Percentiles rank a stretch among this genome's conserved stretches.
Conservation (phyloP, 225 moss, liverwort and hornwort genomes). For the Straminergon stramineum region DNA sequence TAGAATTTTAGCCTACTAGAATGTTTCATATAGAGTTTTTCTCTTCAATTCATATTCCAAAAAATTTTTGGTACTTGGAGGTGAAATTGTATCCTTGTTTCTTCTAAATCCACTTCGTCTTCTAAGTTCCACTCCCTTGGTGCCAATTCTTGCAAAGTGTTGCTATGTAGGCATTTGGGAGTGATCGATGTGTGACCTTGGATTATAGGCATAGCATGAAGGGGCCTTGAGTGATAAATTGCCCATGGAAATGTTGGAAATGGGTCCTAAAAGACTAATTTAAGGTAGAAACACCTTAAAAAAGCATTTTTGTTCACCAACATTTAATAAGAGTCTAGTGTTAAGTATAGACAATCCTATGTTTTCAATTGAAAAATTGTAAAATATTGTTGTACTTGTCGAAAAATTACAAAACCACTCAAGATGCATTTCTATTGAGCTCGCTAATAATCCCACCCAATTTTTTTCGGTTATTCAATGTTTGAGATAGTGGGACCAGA, state of each 20-base stretch:
- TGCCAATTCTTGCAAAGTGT: no score
- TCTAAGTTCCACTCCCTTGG: rapidly evolving
- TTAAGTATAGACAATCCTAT: not conserved
- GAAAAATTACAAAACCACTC: not conserved
- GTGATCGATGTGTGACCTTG: no score
- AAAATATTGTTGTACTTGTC: not conserved
- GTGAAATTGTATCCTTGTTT: rapidly evolving
- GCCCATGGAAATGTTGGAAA: not conserved
- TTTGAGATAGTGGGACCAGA: not conserved
- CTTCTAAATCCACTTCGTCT: rapidly evolving
- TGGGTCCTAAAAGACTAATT: not conserved
- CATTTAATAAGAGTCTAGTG: not conserved
- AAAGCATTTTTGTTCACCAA: not conserved
- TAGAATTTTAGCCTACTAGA: rapidly evolving
- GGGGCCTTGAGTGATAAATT: not conserved
- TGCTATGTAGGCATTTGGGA: no score
- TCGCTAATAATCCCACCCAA: not conserved
- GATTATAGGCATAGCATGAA: not conserved
- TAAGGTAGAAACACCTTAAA: not conserved
- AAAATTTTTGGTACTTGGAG: not conserved
- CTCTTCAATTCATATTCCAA: not conserved
- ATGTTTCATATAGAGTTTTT: not conserved
- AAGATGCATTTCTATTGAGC: not conserved
- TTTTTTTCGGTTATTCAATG: not conserved
- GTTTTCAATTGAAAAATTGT: not conserved